Percentiles rank a stretch among this genome's conserved stretches.
phyloP scores from a whole-genome alignment of 2,329 filamentous ascomycete genomes.

The Beauveria caledonica region DNA sequence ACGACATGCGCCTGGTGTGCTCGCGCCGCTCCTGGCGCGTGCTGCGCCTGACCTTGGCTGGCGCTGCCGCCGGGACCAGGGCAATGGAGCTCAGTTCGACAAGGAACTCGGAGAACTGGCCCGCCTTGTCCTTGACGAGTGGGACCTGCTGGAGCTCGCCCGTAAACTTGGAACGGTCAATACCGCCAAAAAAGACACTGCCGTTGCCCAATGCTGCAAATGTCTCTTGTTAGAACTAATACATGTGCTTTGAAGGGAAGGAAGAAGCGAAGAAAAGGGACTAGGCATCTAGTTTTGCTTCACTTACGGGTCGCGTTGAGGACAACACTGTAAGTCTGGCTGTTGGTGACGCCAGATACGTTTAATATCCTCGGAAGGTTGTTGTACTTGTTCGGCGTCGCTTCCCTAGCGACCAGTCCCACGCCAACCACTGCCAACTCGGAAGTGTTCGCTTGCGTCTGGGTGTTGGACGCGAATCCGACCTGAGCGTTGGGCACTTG shows the following conservation, averaged over 20 bases:
- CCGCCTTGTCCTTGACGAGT: neutral
- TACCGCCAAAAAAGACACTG: conserved; percentile 1
- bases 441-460: neutral
- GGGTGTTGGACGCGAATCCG: neutral
- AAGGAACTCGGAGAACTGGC: neutral
- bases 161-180: conserved; percentile 4
- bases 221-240: neutral
- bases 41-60: neutral
- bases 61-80: neutral
- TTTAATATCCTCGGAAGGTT: neutral
- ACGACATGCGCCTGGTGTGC: neutral
- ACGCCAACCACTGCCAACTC: neutral
- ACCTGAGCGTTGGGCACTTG: neutral
- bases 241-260: too few species aligned
- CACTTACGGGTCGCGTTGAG: conserved; percentile 1
- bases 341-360: neutral
- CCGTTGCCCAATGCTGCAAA: neutral
- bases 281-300: neutral
- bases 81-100: neutral
- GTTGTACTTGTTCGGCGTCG: neutral
- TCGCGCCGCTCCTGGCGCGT: neutral
- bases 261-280: neutral
- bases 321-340: neutral
- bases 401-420: neutral
- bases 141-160: conserved; percentile 1